A percentile compares a stretch with the other conserved stretches of the same genome.
Evolutionary conservation across 2,329 filamentous ascomycete species (phyloP).

Genomic region (Fusarium tanahbumbuense): DNA sequence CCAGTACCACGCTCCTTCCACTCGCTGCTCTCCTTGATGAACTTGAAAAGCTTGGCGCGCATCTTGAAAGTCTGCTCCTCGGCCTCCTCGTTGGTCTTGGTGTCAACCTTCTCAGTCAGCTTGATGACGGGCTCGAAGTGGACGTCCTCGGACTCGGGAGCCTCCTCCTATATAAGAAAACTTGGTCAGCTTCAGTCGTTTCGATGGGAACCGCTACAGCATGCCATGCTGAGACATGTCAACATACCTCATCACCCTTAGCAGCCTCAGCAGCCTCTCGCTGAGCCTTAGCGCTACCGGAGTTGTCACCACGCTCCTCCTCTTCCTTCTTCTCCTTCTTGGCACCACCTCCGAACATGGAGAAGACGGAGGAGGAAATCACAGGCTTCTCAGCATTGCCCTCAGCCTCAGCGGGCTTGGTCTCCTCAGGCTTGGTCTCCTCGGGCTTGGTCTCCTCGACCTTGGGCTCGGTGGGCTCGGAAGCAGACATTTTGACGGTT

Average conservation of each 20-base stretch:
- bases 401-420: slow-evolving; percentile 40
- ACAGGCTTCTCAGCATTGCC: slow-evolving; percentile 54
- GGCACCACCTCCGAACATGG: slow-evolving; percentile 97
- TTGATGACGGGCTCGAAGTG: slow-evolving; percentile 98
- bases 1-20: slow-evolving; percentile 99
- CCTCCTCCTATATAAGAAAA: slow-evolving; percentile 64
- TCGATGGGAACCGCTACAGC: slow-evolving; percentile 4
- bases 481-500: slow-evolving; percentile 59
- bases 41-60: slow-evolving; percentile 99
- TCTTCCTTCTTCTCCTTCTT: slow-evolving; percentile 95
- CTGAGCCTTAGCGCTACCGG: slow-evolving; percentile 87
- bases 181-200: slow-evolving; percentile 12
- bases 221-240: slow-evolving; percentile 24
- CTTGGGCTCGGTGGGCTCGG: slow-evolving; percentile 66
- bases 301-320: slow-evolving; percentile 86
- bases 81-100: slow-evolving; percentile 97
- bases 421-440: slow-evolving; percentile 48
- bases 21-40: slow-evolving; percentile 89
- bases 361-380: slow-evolving; percentile 80
- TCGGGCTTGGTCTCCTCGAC: slow-evolving; percentile 59
- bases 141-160: slow-evolving; percentile 90
- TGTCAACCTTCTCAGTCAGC: slow-evolving; percentile 96
- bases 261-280: slow-evolving; percentile 69
- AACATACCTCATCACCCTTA: slow-evolving; percentile 68
- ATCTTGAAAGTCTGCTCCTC: slow-evolving; percentile 99